Conservation (phyloP, 2,329 filamentous ascomycete species). For the Ophiosphaerella herpotricha region DNA sequence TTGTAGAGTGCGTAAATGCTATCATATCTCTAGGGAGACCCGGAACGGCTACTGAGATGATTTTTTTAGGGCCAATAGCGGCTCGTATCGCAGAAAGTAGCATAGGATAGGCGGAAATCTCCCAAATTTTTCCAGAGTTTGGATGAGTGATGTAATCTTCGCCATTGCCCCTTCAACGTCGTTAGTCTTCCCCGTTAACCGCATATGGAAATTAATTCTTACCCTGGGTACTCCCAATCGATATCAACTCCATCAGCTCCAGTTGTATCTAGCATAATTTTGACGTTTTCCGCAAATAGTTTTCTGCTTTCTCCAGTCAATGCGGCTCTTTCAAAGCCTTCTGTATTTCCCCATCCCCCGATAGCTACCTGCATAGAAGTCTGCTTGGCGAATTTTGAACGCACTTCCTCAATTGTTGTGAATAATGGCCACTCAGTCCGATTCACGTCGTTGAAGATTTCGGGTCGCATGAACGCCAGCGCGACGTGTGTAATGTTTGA, state of each 20-base stretch:
- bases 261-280: constrained; percentile 60
- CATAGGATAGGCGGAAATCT: constrained; percentile 66
- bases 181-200: background rate
- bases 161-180: constrained; percentile 62
- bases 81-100: constrained; percentile 65
- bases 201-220: constrained; percentile 1
- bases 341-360: constrained; percentile 73
- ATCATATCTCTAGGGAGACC: constrained; percentile 68
- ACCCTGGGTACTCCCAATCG: constrained; percentile 66
- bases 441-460: constrained; percentile 29
- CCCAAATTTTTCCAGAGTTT: constrained; percentile 62
- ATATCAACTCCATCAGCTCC: constrained; percentile 69
- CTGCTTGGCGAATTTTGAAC: constrained; percentile 50
- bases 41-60: constrained; percentile 70
- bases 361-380: constrained; percentile 63
- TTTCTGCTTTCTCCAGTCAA: constrained; percentile 53
- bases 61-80: constrained; percentile 60
- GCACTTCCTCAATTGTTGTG: constrained; percentile 26
- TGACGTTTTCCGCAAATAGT: constrained; percentile 67
- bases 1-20: constrained; percentile 62
- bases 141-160: constrained; percentile 67
- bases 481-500: constrained; percentile 32
- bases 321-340: constrained; percentile 65
- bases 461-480: constrained; percentile 39
- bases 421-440: constrained; percentile 32